These are phyloP conservation scores for Cinnamomum chago DNA, from an alignment of 164 flowering plant species.

Conservation along the genomic window DNA sequence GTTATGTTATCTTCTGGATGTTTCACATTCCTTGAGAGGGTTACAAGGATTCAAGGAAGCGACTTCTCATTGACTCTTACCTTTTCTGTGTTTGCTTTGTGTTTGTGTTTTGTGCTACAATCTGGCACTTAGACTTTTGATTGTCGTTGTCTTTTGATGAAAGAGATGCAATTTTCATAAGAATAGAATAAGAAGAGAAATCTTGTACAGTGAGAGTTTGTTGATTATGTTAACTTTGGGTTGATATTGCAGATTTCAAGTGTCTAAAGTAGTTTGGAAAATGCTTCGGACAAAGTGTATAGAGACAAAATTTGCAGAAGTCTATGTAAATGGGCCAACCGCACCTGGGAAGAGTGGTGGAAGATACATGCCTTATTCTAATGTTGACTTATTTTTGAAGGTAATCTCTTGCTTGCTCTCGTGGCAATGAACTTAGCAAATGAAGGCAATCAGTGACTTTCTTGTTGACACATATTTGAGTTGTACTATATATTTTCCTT, in stretches of 20 bases:
- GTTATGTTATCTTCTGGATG: too few relatives aligned
- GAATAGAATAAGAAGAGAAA: too few relatives aligned
- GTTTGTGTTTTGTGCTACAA: too few relatives aligned
- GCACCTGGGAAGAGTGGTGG: slow-evolving; percentile 43
- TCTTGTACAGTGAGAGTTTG: background rate
- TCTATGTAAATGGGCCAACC: slow-evolving; percentile 23
- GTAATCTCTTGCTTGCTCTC: slow-evolving; percentile 24
- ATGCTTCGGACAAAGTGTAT: slow-evolving; percentile 28
- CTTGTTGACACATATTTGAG: background rate
- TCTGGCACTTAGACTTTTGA: too few relatives aligned
- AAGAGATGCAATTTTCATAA: too few relatives aligned
- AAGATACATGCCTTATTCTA: slow-evolving; percentile 59
- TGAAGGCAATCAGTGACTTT: background rate
- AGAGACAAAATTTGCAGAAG: slow-evolving; percentile 37
- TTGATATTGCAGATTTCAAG: slow-evolving; percentile 42
- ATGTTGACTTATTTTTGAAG: slow-evolving; percentile 69
- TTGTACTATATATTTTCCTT: background rate
- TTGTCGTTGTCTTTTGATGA: too few relatives aligned
- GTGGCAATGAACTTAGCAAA: background rate
- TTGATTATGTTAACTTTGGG: background rate
- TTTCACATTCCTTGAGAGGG: too few relatives aligned
- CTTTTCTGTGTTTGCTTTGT: too few relatives aligned
- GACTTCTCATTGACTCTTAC: too few relatives aligned
- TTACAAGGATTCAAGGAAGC: too few relatives aligned
- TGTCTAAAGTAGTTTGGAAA: slow-evolving; percentile 48